Conservation (phyloP, 2,329 filamentous ascomycete species). For the Ceratocystis cubensis region DNA sequence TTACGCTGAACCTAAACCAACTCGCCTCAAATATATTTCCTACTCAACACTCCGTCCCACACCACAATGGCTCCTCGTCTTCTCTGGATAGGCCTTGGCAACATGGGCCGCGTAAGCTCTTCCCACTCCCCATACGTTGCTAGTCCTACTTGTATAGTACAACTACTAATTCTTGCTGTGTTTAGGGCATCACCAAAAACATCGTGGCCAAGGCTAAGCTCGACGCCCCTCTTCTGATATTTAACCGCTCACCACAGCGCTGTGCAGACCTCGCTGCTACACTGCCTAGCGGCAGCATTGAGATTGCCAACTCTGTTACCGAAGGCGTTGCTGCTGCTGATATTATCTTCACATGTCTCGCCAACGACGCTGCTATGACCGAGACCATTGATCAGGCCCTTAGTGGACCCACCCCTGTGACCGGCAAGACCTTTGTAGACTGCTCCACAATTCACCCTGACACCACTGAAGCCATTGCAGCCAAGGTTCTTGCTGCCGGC, state of each 20-base stretch:
- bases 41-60: background rate
- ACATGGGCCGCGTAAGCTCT: slow-evolving; percentile 63
- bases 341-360: slow-evolving; percentile 71
- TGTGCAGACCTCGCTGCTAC: slow-evolving; percentile 49
- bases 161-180: background rate
- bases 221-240: slow-evolving; percentile 59
- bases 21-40: background rate
- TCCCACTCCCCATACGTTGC: background rate
- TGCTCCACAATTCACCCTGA: slow-evolving; percentile 82
- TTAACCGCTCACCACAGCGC: slow-evolving; percentile 62
- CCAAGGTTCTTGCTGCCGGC: slow-evolving; percentile 44
- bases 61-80: slow-evolving; percentile 25
- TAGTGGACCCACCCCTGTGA: slow-evolving; percentile 35
- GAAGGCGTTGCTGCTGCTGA: slow-evolving; percentile 56
- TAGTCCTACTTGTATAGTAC: slow-evolving; percentile 4
- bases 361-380: slow-evolving; percentile 62
- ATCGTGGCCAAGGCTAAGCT: slow-evolving; percentile 65
- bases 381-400: slow-evolving; percentile 48
- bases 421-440: slow-evolving; percentile 70
- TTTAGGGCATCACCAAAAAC: slow-evolving; percentile 71
- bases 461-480: slow-evolving; percentile 55
- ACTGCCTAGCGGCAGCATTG: slow-evolving; percentile 49
- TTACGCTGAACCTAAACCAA: background rate
- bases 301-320: slow-evolving; percentile 50
- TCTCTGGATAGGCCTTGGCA: slow-evolving; percentile 71